phyloP scores from a whole-genome alignment of 768 basidiomycete species.

The Porphyrellus cyaneotinctus region DNA sequence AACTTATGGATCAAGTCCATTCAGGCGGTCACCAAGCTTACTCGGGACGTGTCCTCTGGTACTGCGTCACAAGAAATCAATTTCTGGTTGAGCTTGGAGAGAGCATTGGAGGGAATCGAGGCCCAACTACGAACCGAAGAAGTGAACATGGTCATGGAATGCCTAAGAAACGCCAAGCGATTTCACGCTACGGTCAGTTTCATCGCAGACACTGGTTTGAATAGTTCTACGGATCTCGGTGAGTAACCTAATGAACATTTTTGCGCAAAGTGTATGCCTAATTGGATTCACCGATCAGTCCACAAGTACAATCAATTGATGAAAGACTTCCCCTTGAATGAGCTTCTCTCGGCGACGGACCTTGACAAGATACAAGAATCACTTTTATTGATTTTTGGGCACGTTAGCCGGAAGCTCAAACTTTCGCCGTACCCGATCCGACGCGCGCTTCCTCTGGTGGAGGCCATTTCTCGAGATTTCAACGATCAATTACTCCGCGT shows the following conservation, averaged over 20 bases:
- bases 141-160: constrained; percentile 90
- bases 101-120: constrained; percentile 91
- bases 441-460: constrained; percentile 92
- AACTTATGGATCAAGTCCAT: constrained; percentile 99
- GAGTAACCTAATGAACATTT: constrained; percentile 21
- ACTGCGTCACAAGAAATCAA: constrained; percentile 99
- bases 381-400: constrained; percentile 80
- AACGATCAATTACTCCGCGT: constrained; percentile 92
- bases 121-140: constrained; percentile 87
- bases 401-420: constrained; percentile 93
- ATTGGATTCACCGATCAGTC: constrained; percentile 44
- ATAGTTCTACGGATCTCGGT: constrained; percentile 89
- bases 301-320: constrained; percentile 98
- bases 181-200: constrained; percentile 98
- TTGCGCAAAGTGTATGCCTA: background rate
- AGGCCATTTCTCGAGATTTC: constrained; percentile 97
- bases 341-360: constrained; percentile 93
- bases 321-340: constrained; percentile 98
- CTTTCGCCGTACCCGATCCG: constrained; percentile 96
- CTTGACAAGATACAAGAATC: constrained; percentile 93
- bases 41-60: constrained; percentile 86
- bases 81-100: constrained; percentile 95
- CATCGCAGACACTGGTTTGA: constrained; percentile 94
- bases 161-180: constrained; percentile 90
- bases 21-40: constrained; percentile 94